A percentile compares a stretch with the other conserved stretches of the same genome.
phyloP scores from a whole-genome alignment of 352 stramenopile genomes.

The Chrysophaeum taylorii region DNA sequence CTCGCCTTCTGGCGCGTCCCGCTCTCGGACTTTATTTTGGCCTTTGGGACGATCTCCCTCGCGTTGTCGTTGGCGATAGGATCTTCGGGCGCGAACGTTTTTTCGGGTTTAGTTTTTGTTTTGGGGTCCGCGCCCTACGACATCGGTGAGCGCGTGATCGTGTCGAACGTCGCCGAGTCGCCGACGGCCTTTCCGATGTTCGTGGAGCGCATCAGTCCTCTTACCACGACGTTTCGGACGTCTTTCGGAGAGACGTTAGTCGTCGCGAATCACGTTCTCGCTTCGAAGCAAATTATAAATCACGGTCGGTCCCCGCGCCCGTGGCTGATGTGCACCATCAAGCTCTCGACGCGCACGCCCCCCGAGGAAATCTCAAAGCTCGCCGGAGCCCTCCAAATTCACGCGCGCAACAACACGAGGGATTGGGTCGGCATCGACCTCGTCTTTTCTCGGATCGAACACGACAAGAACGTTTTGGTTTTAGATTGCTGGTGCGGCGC shows the following conservation, averaged over 20 bases:
- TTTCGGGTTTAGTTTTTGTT: not conserved
- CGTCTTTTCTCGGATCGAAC: not conserved
- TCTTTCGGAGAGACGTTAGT: not conserved
- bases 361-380: not conserved
- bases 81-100: not conserved
- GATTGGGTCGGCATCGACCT: not conserved
- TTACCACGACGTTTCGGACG: not conserved
- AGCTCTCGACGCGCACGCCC: not conserved
- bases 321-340: not conserved
- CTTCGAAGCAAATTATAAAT: not conserved
- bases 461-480: not conserved
- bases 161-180: not conserved
- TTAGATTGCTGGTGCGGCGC: not conserved
- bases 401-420: not conserved
- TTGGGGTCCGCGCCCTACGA: not conserved
- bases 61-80: slow-evolving; percentile 2
- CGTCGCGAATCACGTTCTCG: not conserved
- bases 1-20: not conserved
- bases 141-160: slow-evolving; percentile 4
- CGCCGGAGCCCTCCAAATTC: not conserved
- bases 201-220: too few species aligned
- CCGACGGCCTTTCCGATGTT: too few species aligned
- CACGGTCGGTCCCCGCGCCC: not conserved
- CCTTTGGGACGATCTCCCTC: not conserved
- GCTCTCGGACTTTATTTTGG: not conserved